Percentiles rank a stretch among this genome's conserved stretches.
phyloP scores from a whole-genome alignment of 208 protist species.

The Trypanosoma melophagium region DNA sequence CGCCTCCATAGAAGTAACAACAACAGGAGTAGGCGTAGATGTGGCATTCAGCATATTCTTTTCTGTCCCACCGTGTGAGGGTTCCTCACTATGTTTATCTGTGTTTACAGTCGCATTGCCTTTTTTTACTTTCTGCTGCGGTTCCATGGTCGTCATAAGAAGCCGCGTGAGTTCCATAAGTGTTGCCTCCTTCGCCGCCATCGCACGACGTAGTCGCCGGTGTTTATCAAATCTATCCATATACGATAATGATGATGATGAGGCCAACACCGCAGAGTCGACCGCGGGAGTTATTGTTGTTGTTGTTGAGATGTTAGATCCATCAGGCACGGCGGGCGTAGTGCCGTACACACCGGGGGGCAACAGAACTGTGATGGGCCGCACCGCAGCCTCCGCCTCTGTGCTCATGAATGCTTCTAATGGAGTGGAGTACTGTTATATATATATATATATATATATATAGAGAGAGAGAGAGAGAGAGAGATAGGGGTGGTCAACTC shows the following conservation, averaged over 20 bases:
- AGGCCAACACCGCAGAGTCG: neutral
- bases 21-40: constrained; percentile 6
- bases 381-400: too few relatives aligned
- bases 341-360: neutral
- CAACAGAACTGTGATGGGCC: too few relatives aligned
- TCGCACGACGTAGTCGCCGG: constrained; percentile 20
- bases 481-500: too few relatives aligned
- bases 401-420: too few relatives aligned
- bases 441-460: too few relatives aligned
- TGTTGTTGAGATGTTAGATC: neutral
- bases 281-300: neutral
- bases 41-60: neutral
- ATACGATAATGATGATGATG: neutral
- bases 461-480: too few relatives aligned
- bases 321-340: neutral
- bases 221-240: constrained; percentile 19
- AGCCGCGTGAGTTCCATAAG: constrained; percentile 14
- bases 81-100: neutral
- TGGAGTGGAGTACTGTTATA: too few relatives aligned
- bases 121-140: neutral
- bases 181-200: constrained; percentile 24
- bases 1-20: constrained; percentile 42
- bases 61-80: neutral
- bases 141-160: neutral
- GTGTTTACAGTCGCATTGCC: neutral